Evolutionary conservation across 257 asterid species (phyloP).

Genomic region (Voacanga thouarsii): DNA sequence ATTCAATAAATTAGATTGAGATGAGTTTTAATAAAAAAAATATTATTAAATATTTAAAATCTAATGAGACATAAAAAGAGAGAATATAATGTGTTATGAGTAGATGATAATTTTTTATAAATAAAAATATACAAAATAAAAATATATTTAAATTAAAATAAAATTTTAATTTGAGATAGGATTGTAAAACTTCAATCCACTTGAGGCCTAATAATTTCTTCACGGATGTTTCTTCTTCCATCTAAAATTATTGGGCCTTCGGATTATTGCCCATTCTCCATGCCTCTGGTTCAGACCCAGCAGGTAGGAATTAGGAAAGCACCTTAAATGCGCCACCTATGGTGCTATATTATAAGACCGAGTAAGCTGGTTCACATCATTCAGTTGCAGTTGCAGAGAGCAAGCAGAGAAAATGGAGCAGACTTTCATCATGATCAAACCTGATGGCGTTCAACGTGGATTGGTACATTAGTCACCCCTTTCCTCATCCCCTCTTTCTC

Average conservation of each 20-base stretch:
- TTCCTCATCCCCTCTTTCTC: not conserved
- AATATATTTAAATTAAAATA: too few relatives aligned
- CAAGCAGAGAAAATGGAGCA: conserved; percentile 62
- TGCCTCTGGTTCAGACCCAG: not conserved
- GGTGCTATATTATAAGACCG: not conserved
- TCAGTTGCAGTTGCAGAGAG: not conserved
- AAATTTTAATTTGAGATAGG: too few relatives aligned
- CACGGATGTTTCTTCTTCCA: too few relatives aligned
- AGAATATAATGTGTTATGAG: too few relatives aligned
- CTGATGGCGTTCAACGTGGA: conserved; percentile 98
- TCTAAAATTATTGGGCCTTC: not conserved
- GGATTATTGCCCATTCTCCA: not conserved
- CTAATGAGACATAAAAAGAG: too few relatives aligned
- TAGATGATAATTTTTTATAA: too few relatives aligned
- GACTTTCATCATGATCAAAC: conserved; percentile 98
- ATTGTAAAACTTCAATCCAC: too few relatives aligned
- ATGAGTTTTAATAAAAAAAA: too few relatives aligned
- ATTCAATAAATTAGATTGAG: too few relatives aligned
- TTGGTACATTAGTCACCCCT: conserved; percentile 39
- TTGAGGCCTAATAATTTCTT: too few relatives aligned
- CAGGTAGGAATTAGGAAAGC: not conserved
- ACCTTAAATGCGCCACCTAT: not conserved
- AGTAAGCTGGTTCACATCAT: not conserved
- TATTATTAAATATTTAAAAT: too few relatives aligned
- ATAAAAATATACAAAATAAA: too few relatives aligned